Conservation (phyloP, 2,329 filamentous ascomycete species). For the Beauveria caledonica region DNA sequence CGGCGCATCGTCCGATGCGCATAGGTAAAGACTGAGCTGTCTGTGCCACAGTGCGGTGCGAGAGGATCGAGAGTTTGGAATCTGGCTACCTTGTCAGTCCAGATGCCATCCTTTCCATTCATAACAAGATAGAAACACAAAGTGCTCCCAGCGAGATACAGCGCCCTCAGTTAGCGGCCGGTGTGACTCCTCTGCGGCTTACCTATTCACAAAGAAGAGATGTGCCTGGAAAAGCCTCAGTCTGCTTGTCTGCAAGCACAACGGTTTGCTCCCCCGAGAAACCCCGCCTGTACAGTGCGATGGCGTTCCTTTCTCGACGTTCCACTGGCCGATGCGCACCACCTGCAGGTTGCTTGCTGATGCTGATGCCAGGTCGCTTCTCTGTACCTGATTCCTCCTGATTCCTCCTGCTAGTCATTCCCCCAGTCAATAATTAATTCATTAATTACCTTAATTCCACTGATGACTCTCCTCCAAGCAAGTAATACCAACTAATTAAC, state of each 20-base stretch:
- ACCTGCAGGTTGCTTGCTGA: background rate
- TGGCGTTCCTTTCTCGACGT: background rate
- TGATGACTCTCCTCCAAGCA: background rate
- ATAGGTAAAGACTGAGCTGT: background rate
- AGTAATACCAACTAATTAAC: too few relatives aligned
- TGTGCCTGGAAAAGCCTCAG: too few relatives aligned
- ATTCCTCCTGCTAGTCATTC: background rate
- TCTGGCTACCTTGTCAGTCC: too few relatives aligned
- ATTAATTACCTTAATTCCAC: background rate
- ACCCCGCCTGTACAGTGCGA: background rate
- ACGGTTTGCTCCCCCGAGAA: background rate
- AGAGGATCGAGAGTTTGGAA: background rate
- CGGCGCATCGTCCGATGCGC: background rate
- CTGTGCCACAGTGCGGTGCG: background rate
- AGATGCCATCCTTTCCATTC: too few relatives aligned
- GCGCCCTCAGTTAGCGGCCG: too few relatives aligned
- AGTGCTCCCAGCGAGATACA: too few relatives aligned
- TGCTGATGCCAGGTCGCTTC: too few relatives aligned
- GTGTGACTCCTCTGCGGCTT: too few relatives aligned
- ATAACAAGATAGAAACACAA: too few relatives aligned
- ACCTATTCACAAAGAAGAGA: too few relatives aligned
- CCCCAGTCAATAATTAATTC: background rate
- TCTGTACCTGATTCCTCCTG: background rate
- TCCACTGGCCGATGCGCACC: background rate
- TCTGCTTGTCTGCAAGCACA: too few relatives aligned